phyloP scores from a whole-genome alignment of 495 filamentous ascomycete species.

The Choiromyces venosus region DNA sequence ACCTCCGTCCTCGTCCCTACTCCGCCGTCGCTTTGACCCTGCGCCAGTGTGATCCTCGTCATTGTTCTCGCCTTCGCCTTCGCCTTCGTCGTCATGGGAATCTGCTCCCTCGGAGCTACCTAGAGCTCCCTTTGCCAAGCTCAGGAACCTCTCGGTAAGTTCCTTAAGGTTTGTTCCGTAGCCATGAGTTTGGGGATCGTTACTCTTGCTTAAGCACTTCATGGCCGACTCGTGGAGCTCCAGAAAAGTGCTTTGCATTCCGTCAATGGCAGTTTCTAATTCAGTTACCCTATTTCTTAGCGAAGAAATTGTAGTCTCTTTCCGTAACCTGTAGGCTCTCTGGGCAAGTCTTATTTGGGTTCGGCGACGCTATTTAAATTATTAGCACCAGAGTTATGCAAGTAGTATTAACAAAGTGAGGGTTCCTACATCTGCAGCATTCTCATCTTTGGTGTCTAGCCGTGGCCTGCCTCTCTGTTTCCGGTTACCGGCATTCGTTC shows the following conservation, averaged over 20 bases:
- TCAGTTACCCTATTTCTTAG: slow-evolving; percentile 62
- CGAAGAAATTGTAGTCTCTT: slow-evolving; percentile 72
- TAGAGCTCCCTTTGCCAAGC: slow-evolving; percentile 48
- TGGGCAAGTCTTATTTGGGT: slow-evolving; percentile 87
- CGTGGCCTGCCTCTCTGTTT: slow-evolving; percentile 60
- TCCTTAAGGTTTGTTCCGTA: slow-evolving; percentile 42
- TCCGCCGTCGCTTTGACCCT: slow-evolving; percentile 33
- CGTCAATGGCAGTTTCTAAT: slow-evolving; percentile 61
- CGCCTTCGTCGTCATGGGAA: slow-evolving; percentile 43
- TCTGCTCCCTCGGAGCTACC: slow-evolving; percentile 38
- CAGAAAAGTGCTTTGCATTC: slow-evolving; percentile 68
- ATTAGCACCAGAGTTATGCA: slow-evolving; percentile 17
- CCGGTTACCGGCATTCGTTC: slow-evolving; percentile 43
- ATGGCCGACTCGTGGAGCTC: slow-evolving; percentile 59
- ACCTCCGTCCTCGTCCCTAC: slow-evolving; percentile 33
- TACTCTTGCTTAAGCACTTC: slow-evolving; percentile 48
- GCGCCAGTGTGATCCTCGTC: slow-evolving; percentile 35
- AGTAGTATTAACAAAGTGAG: background rate
- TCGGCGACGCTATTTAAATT: slow-evolving; percentile 58
- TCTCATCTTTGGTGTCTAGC: slow-evolving; percentile 66
- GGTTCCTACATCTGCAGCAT: slow-evolving; percentile 43
- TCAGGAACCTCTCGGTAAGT: slow-evolving; percentile 49
- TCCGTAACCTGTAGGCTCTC: slow-evolving; percentile 74
- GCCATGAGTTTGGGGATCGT: slow-evolving; percentile 34
- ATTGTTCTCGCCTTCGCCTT: slow-evolving; percentile 39